Evolutionary conservation across 352 stramenopile genomes (phyloP).

Genomic region (Peronospora destructor): DNA sequence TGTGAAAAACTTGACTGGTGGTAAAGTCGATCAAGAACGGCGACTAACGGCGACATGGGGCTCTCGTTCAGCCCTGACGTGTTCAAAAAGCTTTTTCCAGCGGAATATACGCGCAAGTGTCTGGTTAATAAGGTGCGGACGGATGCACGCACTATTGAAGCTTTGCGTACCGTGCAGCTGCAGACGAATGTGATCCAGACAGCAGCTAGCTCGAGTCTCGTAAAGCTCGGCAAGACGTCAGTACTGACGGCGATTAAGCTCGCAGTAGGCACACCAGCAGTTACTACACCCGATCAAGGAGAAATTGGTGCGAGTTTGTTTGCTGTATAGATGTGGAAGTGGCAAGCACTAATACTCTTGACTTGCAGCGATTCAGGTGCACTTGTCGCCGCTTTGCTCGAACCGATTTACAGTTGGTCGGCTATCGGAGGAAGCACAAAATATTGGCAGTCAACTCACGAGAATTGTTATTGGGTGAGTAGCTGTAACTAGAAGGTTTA

Average conservation of each 20-base stretch:
- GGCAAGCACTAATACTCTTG: not conserved
- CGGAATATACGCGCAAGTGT: conserved; percentile 60
- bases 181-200: conserved; percentile 63
- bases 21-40: conserved; percentile 7
- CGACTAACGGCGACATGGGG: conserved; percentile 18
- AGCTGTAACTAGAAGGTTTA: not conserved
- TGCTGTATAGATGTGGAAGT: not conserved
- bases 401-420: conserved; percentile 63
- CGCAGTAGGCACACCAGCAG: conserved; percentile 59
- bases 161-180: conserved; percentile 45
- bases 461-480: conserved; percentile 61
- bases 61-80: conserved; percentile 60
- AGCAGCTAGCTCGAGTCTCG: conserved; percentile 58
- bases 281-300: conserved; percentile 65
- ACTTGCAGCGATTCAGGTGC: conserved; percentile 59
- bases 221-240: conserved; percentile 69
- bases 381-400: conserved; percentile 71
- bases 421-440: conserved; percentile 68
- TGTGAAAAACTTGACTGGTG: not conserved
- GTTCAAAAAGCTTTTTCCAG: conserved; percentile 72
- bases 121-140: conserved; percentile 50
- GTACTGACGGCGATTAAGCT: conserved; percentile 69
- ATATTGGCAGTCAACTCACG: conserved; percentile 70
- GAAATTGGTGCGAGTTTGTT: conserved; percentile 42
- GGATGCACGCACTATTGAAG: conserved; percentile 47